A percentile compares a stretch with the other conserved stretches of the same genome.
Evolutionary conservation across 202 grass and related monocot species (phyloP).

Genomic region (Bolboschoenoplectus hybrid): DNA sequence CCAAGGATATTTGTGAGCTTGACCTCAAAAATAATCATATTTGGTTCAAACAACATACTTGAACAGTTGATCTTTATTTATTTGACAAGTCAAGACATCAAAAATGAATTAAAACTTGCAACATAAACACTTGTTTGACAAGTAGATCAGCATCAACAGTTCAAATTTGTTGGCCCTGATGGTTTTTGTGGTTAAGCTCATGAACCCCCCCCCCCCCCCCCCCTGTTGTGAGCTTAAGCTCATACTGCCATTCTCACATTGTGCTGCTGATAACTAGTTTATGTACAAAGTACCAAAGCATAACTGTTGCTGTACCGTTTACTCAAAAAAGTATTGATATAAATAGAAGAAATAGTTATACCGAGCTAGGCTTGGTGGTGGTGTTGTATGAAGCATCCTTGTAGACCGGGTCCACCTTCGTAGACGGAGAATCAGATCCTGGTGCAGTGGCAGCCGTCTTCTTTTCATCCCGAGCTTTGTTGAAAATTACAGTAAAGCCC

Average conservation of each 20-base stretch:
- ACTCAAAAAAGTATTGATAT: neutral
- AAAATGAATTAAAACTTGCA: neutral
- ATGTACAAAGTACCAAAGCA: neutral
- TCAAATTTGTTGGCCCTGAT: neutral
- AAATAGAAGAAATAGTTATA: conserved; percentile 11
- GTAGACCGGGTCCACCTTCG: conserved; percentile 25
- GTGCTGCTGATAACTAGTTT: neutral
- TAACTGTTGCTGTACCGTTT: neutral
- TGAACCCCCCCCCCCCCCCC: too few species aligned
- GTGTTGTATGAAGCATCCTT: conserved; percentile 4
- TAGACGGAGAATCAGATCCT: conserved; percentile 37
- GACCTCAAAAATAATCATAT: too few species aligned
- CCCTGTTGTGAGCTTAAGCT: neutral
- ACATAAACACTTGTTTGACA: neutral
- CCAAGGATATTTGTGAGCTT: too few species aligned
- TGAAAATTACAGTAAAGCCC: conserved; percentile 64
- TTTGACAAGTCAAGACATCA: neutral
- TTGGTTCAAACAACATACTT: too few species aligned
- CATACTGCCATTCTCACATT: neutral
- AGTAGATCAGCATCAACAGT: neutral
- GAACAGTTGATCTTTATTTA: too few species aligned
- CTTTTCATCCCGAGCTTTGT: conserved; percentile 65
- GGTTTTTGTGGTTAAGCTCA: neutral
- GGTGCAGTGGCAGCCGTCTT: conserved; percentile 52
- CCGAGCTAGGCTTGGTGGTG: conserved; percentile 4